Conservation (phyloP, 345 rosid genomes). For the Citrus sp. region DNA sequence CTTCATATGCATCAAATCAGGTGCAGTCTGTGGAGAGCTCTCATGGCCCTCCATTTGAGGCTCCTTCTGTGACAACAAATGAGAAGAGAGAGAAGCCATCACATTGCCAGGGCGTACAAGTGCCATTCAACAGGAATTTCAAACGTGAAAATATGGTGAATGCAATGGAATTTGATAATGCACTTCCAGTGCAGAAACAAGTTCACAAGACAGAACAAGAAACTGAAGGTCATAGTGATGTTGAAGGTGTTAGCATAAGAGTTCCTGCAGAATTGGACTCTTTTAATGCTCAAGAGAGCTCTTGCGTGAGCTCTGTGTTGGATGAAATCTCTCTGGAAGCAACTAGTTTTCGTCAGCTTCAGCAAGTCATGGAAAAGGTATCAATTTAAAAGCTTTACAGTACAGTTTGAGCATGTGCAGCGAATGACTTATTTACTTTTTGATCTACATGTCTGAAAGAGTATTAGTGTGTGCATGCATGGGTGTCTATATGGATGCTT, state of each 20-base stretch:
- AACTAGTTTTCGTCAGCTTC: slow-evolving; percentile 83
- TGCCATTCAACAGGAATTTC: slow-evolving; percentile 26
- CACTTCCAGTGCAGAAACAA: slow-evolving; percentile 43
- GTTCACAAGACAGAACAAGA: slow-evolving; percentile 29
- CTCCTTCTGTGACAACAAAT: slow-evolving; percentile 26
- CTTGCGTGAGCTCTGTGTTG: slow-evolving; percentile 55
- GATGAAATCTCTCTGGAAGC: slow-evolving; percentile 75
- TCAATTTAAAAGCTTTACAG: neutral
- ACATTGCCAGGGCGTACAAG: slow-evolving; percentile 25
- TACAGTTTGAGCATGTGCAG: neutral
- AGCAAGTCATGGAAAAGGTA: slow-evolving; percentile 77
- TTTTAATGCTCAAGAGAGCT: slow-evolving; percentile 55
- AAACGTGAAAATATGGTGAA: slow-evolving; percentile 29
- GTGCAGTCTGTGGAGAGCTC: slow-evolving; percentile 44
- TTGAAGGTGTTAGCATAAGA: slow-evolving; percentile 32
- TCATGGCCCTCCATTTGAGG: slow-evolving; percentile 32
- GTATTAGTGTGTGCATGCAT: neutral
- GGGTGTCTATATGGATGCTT: neutral
- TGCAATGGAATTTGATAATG: slow-evolving; percentile 36
- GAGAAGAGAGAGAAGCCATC: slow-evolving; percentile 30
- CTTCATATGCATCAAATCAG: slow-evolving; percentile 60
- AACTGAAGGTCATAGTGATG: slow-evolving; percentile 39
- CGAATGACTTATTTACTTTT: neutral
- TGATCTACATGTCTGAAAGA: neutral
- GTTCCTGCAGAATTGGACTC: slow-evolving; percentile 43